phyloP scores from a whole-genome alignment of 495 filamentous ascomycete species.

The Lindgomyces ingoldianus region DNA sequence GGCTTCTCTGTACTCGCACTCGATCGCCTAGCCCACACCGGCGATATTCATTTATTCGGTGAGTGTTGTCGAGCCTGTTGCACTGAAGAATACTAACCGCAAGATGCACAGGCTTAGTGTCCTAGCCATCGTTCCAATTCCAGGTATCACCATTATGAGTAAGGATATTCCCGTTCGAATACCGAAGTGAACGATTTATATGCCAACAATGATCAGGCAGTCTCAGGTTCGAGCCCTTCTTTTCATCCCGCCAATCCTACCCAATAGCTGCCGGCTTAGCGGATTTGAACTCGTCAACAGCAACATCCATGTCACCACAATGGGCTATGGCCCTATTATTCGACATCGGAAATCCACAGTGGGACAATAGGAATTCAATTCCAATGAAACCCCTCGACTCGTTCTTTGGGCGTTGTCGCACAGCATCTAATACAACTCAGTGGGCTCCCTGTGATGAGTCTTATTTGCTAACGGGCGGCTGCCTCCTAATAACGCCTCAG shows the following conservation, averaged over 20 bases:
- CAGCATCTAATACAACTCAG: background rate
- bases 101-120: background rate
- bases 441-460: background rate
- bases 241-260: background rate
- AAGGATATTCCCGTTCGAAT: background rate
- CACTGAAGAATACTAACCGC: background rate
- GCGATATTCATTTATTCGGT: constrained; percentile 1
- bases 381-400: background rate
- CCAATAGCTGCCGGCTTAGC: background rate
- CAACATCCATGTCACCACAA: background rate
- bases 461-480: background rate
- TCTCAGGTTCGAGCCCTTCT: background rate
- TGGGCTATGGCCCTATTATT: background rate
- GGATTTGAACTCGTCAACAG: background rate
- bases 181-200: background rate
- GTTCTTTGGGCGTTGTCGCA: background rate
- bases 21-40: background rate
- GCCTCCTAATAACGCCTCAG: background rate
- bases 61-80: background rate
- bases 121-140: background rate
- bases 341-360: background rate
- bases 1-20: background rate
- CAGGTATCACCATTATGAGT: constrained; percentile 1
- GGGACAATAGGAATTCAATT: background rate
- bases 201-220: background rate